Evolutionary conservation across 306 rosid genomes (phyloP), one percentile per base, ranked within the genome.

Genomic region (Rubus parviflorus): DNA sequence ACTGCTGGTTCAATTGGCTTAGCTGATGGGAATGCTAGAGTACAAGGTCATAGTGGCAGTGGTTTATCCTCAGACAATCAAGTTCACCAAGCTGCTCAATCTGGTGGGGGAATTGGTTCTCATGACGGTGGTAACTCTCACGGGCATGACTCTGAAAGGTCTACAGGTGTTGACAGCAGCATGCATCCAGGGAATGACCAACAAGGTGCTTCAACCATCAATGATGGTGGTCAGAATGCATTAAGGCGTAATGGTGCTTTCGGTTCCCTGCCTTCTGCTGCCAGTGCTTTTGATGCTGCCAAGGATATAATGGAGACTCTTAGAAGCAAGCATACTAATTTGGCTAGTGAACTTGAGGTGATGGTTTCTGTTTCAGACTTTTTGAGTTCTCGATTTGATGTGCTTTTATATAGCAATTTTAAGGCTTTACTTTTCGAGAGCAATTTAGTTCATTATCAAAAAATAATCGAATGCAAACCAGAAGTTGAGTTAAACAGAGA

Each of bases 301-400:
- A 96, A 96, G 90, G 99, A 92, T 86, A 92, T 96, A 78, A 92
- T 96, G 98, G 99, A 96, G 89, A 92, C 96, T 84, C 99, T 96
- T 77, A 85, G 99, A 90, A 91, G 99, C 89, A 96, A 92, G 85
- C 99, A 96, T 78, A 82, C 96, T 77, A 96, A 96, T 84, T 91
- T 96, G 87, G 99, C 99, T 62, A 79, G 94, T 86, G 98, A 96
- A 86, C 99, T 96, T 7, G 99, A 96, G 99, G 99, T 92, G 78
- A 86, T 13, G 22, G 61, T 75, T 69, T 73, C 64, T 14, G 40
- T 79, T 53, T 63, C 65, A 17, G 45, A 71, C 14, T 46, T 80
- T 78, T 77, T 65, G 49, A 35, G 80, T 85, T 61, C 42, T 6
- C 16, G 38, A 43, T 53, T 30, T 25, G 46, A 72, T 46, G 45